Conservation (phyloP, 1,284 basidiomycete species). For the Apiotrichum gracile region DNA sequence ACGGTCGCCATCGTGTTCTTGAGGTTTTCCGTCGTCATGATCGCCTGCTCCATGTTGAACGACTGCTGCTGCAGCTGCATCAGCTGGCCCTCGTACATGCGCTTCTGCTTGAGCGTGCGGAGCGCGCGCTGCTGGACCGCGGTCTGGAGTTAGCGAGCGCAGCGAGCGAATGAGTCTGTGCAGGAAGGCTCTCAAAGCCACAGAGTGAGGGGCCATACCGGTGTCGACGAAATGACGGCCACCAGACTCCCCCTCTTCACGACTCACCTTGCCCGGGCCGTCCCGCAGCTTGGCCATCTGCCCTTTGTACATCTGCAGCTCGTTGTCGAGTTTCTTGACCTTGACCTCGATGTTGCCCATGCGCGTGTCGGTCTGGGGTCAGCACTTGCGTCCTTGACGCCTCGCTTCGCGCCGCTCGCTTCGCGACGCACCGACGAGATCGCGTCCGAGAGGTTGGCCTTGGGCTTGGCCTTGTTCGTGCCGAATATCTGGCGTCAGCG, state of each 20-base stretch:
- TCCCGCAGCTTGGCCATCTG: slow-evolving; percentile 92
- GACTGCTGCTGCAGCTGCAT: slow-evolving; percentile 88
- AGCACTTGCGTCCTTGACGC: no score
- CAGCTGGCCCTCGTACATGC: slow-evolving; percentile 87
- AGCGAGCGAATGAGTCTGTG: no score
- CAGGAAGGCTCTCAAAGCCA: not conserved
- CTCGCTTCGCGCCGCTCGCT: slow-evolving; percentile 3
- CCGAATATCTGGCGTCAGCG: slow-evolving; percentile 61
- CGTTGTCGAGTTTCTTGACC: slow-evolving; percentile 91
- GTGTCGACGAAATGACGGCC: no score
- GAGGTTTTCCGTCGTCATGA: slow-evolving; percentile 92
- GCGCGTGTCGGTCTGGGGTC: slow-evolving; percentile 76
- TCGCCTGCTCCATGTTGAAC: slow-evolving; percentile 98
- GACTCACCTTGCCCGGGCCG: slow-evolving; percentile 84
- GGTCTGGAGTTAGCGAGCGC: slow-evolving; percentile 59
- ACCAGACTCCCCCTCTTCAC: not conserved
- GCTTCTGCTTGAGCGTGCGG: slow-evolving; percentile 89
- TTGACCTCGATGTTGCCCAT: slow-evolving; percentile 92
- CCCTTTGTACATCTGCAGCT: slow-evolving; percentile 86
- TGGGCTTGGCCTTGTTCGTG: slow-evolving; percentile 60
- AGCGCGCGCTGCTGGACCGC: slow-evolving; percentile 95
- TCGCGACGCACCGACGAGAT: slow-evolving; percentile 65
- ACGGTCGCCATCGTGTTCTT: slow-evolving; percentile 99
- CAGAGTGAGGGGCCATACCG: not conserved
- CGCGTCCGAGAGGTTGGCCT: slow-evolving; percentile 81